A percentile compares a stretch with the other conserved stretches of the same genome.
phyloP scores from a whole-genome alignment of 106 monocot species.

The Dendrobium nobile region DNA sequence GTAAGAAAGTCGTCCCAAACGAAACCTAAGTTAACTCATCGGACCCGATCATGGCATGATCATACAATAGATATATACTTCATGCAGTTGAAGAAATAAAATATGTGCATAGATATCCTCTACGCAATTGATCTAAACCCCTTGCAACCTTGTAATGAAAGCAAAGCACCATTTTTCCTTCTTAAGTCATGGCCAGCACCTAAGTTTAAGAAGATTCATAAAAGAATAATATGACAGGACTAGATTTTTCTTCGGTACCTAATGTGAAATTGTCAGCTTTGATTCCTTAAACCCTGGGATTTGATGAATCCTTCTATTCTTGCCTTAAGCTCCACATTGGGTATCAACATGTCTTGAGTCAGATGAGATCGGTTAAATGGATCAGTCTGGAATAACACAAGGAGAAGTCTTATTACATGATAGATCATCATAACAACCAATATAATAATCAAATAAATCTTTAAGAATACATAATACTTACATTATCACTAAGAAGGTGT shows the following conservation, averaged over 20 bases:
- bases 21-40: neutral
- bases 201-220: no score
- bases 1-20: neutral
- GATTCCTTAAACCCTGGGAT: constrained; percentile 31
- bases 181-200: no score
- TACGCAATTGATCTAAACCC: neutral
- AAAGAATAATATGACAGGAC: no score
- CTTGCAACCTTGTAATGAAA: neutral
- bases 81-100: neutral
- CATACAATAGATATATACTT: neutral
- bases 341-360: constrained; percentile 92
- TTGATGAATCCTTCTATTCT: constrained; percentile 73
- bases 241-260: no score
- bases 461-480: constrained; percentile 21
- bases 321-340: constrained; percentile 70
- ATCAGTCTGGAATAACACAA: constrained; percentile 56
- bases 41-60: neutral
- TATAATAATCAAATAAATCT: neutral
- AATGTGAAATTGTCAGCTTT: neutral
- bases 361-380: constrained; percentile 96
- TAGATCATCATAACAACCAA: neutral
- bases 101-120: neutral
- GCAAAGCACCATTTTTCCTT: no score
- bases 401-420: neutral
- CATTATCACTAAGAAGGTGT: constrained; percentile 89